Evolutionary conservation across 2,329 filamentous ascomycete species (phyloP).

Genomic region (Alternaria sp.): DNA sequence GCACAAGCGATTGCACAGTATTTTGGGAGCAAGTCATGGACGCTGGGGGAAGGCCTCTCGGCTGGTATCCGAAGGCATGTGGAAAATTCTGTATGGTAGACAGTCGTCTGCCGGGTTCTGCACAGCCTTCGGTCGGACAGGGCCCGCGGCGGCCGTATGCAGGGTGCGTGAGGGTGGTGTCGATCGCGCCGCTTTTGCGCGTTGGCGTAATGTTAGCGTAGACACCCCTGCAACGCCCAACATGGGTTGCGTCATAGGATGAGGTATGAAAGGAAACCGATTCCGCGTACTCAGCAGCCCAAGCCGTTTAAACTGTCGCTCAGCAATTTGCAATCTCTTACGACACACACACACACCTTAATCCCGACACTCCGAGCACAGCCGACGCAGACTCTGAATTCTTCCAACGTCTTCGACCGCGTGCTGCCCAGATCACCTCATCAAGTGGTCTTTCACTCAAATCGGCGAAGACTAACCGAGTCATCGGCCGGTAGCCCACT

Average conservation of each 20-base stretch:
- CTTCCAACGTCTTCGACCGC: constrained; percentile 39
- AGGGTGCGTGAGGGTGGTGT: constrained; percentile 21
- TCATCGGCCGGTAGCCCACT: constrained; percentile 36
- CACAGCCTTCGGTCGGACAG: constrained; percentile 29
- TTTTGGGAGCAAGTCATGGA: constrained; percentile 19
- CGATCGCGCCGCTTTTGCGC: constrained; percentile 18
- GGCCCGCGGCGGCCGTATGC: constrained; percentile 19
- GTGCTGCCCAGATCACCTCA: constrained; percentile 42
- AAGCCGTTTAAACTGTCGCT: constrained; percentile 37
- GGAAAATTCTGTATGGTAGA: constrained; percentile 23
- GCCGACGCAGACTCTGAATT: constrained; percentile 24
- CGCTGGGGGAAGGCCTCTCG: constrained; percentile 21
- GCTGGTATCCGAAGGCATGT: constrained; percentile 31
- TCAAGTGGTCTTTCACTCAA: constrained; percentile 29
- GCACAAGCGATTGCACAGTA: constrained; percentile 24
- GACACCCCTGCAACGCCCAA: constrained; percentile 21
- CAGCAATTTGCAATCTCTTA: constrained; percentile 44
- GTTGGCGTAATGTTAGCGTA: constrained; percentile 6
- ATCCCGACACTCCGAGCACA: constrained; percentile 35
- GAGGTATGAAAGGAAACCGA: constrained; percentile 34
- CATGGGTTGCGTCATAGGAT: constrained; percentile 19
- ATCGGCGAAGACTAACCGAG: constrained; percentile 38
- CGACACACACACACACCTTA: constrained; percentile 27
- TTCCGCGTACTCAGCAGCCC: constrained; percentile 28
- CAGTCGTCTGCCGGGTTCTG: constrained; percentile 11